These are phyloP conservation scores for Beauveria medogensis DNA, from an alignment of 2,329 filamentous ascomycete species.

Conservation along the genomic window DNA sequence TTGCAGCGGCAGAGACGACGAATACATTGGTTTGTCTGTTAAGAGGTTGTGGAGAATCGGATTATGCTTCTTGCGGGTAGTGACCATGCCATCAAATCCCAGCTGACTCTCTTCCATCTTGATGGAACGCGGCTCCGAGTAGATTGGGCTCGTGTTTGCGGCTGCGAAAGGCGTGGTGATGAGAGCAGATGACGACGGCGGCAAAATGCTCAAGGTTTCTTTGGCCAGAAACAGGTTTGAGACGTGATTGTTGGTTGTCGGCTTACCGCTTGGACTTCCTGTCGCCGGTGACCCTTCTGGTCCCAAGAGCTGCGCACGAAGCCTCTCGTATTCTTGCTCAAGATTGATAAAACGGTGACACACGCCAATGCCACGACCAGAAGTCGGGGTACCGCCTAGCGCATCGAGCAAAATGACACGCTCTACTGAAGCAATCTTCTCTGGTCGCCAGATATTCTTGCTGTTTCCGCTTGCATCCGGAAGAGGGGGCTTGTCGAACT, in stretches of 20 bases:
- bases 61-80: slow-evolving; percentile 55
- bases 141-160: slow-evolving; percentile 37
- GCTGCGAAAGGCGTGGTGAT: slow-evolving; percentile 83
- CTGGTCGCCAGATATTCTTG: slow-evolving; percentile 13
- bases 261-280: slow-evolving; percentile 23
- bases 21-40: slow-evolving; percentile 88
- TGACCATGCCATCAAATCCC: slow-evolving; percentile 42
- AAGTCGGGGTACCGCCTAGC: slow-evolving; percentile 72
- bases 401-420: slow-evolving; percentile 84
- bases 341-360: slow-evolving; percentile 71
- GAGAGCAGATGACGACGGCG: slow-evolving; percentile 75
- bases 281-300: slow-evolving; percentile 20
- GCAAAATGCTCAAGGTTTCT: slow-evolving; percentile 64
- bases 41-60: slow-evolving; percentile 91
- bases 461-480: background rate
- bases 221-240: slow-evolving; percentile 68
- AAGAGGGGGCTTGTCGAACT: slow-evolving; percentile 25
- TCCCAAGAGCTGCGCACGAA: slow-evolving; percentile 52
- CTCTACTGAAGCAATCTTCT: slow-evolving; percentile 59
- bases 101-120: slow-evolving; percentile 42
- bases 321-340: slow-evolving; percentile 73
- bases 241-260: slow-evolving; percentile 40
- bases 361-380: slow-evolving; percentile 26
- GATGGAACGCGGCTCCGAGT: slow-evolving; percentile 28
- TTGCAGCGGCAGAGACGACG: slow-evolving; percentile 76